Evolutionary conservation across 2,329 filamentous ascomycete genomes (phyloP).

Genomic region (Kalmusia sp.): DNA sequence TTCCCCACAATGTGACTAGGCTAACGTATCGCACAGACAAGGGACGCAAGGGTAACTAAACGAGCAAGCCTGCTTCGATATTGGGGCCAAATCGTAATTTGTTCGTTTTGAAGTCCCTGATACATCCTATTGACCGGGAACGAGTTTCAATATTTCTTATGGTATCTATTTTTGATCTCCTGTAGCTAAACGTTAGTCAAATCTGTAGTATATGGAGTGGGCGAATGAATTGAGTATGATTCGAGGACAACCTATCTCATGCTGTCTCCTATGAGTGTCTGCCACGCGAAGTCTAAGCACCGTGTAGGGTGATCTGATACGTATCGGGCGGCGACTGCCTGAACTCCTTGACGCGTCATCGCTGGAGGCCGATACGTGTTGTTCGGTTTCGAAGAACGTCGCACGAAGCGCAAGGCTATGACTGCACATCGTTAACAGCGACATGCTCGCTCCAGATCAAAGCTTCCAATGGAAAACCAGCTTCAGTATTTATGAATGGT

Average conservation of each 20-base stretch:
- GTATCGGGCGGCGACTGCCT: too few relatives aligned
- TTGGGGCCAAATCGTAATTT: not conserved
- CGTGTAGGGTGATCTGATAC: too few relatives aligned
- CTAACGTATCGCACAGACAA: not conserved
- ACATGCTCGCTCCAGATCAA: too few relatives aligned
- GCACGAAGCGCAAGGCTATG: not conserved
- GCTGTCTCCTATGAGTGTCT: too few relatives aligned
- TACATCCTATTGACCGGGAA: not conserved
- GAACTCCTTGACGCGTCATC: not conserved
- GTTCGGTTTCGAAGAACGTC: not conserved
- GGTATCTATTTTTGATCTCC: not conserved
- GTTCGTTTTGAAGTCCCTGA: not conserved
- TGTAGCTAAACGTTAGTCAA: not conserved
- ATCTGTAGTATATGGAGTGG: constrained; percentile 5
- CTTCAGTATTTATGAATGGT: too few relatives aligned
- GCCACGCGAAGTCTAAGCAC: too few relatives aligned
- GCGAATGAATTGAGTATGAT: constrained; percentile 2
- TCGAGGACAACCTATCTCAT: not conserved
- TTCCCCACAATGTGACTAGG: not conserved
- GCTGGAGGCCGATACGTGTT: not conserved
- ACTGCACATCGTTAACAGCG: too few relatives aligned
- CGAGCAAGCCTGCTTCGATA: not conserved
- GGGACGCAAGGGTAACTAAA: constrained; percentile 1
- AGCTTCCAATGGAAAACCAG: too few relatives aligned
- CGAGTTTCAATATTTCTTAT: not conserved